A percentile compares a stretch with the other conserved stretches of the same genome.
These are phyloP conservation scores for Phytophthora pistaciae DNA, from an alignment of 352 stramenopile species.

Conservation along the genomic window DNA sequence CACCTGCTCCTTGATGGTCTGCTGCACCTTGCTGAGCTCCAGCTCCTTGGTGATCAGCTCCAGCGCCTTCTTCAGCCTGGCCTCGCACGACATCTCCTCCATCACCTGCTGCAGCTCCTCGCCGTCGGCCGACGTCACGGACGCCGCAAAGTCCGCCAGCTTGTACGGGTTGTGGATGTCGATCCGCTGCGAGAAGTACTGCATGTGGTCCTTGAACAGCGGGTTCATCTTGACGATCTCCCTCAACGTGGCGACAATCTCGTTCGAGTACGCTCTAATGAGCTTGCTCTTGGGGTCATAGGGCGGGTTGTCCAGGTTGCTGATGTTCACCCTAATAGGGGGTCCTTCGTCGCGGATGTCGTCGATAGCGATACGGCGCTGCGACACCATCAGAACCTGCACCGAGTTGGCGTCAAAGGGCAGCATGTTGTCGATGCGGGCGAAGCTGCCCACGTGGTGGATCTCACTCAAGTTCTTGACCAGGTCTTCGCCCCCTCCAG, in stretches of 20 bases:
- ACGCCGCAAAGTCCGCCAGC: conserved; percentile 98
- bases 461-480: conserved; percentile 95
- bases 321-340: conserved; percentile 76
- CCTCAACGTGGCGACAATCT: conserved; percentile 97
- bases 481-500: conserved; percentile 78
- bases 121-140: conserved; percentile 94
- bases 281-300: conserved; percentile 88
- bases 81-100: conserved; percentile 96
- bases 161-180: conserved; percentile 98
- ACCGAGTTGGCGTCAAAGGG: conserved; percentile 79
- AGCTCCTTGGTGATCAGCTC: conserved; percentile 98
- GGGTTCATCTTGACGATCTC: conserved; percentile 98
- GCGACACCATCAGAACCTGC: conserved; percentile 90
- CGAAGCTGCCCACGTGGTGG: conserved; percentile 96
- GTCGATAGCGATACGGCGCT: conserved; percentile 88
- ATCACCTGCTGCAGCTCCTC: conserved; percentile 95
- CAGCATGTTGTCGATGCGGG: conserved; percentile 94
- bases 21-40: conserved; percentile 96
- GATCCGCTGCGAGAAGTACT: conserved; percentile 96
- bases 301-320: conserved; percentile 71
- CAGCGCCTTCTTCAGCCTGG: conserved; percentile 95
- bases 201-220: conserved; percentile 98
- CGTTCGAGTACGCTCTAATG: conserved; percentile 97
- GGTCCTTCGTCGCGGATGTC: conserved; percentile 70
- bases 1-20: conserved; percentile 97